Base-by-base conservation (phyloP, 176 grass and related monocot species). In the Oryza coarctata region DNA sequence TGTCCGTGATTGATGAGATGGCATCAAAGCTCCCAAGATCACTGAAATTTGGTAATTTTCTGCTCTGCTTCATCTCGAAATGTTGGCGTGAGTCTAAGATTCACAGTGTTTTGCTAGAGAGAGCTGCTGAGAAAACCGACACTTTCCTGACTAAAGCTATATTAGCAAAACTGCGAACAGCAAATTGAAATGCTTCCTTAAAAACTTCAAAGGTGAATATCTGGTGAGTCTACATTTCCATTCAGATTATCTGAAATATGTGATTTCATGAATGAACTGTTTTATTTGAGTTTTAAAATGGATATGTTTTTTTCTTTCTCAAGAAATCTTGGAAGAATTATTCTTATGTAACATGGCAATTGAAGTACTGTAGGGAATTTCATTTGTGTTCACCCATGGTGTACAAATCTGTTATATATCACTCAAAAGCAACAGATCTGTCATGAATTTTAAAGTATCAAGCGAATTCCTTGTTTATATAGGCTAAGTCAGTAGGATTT, bases 61-160 rank as follows among this genome's bases (percentile, higher is more conserved):
- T 98, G n/a, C 34, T 84, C 28, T 91, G 86, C 82, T 89, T 98
- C 1, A 40, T 94, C 23, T 81, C 73, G 0, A 94, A 93, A 73
- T 93, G 90, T 68, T 83, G 73, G 40, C 49, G 70, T 27, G 84
- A 74, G 63, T 89, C 83, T 61, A 88, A 73, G 28, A 38, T 57
- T 73, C 90, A 94, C 27, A 89, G 78, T 57, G 70, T 64, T 84
- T 79, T 86, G 62, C 84, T 98, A 61, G 78, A 93, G 79, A 89
- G 70, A 79, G 92, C 86, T 39, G 83, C 92, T 52, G 61, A 65
- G 75, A 89, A 45, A 86, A 98, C 92, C 28, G 74, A 82, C 41
- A 93, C 90, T 4, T 89, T 94, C 63, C 84, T 98, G 50, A 94
- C 88, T 18, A 94, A 94, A 89, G 88, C 88, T 78, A 88, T 94